Evolutionary conservation across 192 early-diverging fungal species (phyloP), one percentile per base, ranked within the genome.

Genomic region (Coemansia aciculifera): DNA sequence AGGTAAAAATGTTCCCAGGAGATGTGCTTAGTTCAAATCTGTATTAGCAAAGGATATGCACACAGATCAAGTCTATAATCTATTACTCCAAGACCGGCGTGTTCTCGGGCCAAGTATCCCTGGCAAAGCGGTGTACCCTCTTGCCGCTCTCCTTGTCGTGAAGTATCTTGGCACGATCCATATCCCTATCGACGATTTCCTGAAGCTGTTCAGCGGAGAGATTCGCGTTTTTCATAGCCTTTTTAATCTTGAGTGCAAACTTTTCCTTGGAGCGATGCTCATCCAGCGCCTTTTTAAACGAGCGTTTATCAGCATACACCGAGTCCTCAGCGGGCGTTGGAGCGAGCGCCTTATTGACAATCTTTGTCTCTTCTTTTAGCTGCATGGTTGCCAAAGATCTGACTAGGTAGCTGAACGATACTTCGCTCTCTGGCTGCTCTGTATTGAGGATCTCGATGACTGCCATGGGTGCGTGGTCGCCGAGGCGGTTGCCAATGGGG

Each of bases 381-480:
- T 84, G 82, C 77, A 79, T 76, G 46, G 39, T 74, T 0, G 82
- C 82, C 43, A 84, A 66, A 17, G 74, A 74, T n/a, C 74, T 69
- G 15, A 84, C 63, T 38, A 84, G 48, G 43, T 77, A 79, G 72
- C 66, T 84, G 51, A 87, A 88, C 62, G 85, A 84, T 39, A 92
- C 73, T 64, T 99, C 97, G 42, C 84, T 84, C 10, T 91, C 69
- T 4, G 81, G 81, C 43, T 74, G 23, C 11, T 83, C 91, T 63
- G 90, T 89, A 76, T 93, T 92, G 15, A 97, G 90, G 59, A 93
- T 90, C 79, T 99, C 97, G 36, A 99, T 89, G 52, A 95, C 86
- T 3, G 95, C 95, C 79, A 93, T 89, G 6, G 92, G 91, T 2
- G 94, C 94, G 66, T 91, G 84, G 79, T 97, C 97, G 42, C 89